Conservation (phyloP, 805 yeast genomes). For the Starmerella floricola region DNA sequence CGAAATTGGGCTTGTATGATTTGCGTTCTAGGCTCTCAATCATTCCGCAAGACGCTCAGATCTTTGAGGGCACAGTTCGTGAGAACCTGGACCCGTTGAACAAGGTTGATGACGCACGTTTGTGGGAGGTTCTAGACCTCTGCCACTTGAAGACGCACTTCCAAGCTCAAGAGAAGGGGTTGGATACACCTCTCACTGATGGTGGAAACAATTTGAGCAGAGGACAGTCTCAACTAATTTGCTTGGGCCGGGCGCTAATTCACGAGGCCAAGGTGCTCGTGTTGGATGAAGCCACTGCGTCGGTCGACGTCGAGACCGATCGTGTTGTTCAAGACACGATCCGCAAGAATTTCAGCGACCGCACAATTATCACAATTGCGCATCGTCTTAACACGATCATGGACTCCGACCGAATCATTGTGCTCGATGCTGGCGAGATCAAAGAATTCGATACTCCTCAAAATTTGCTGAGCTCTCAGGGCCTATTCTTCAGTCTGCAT, state of each 20-base stretch:
- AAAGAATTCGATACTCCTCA: conserved; percentile 60
- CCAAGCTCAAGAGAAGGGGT: conserved; percentile 37
- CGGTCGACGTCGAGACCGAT: conserved; percentile 73
- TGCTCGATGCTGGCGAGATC: conserved; percentile 55
- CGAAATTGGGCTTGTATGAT: conserved; percentile 60
- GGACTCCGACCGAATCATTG: conserved; percentile 66
- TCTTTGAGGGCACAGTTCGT: conserved; percentile 73
- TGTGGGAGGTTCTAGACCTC: conserved; percentile 68
- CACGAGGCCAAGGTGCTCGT: conserved; percentile 56
- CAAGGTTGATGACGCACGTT: conserved; percentile 50
- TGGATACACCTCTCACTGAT: conserved; percentile 46
- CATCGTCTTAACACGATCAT: conserved; percentile 70
- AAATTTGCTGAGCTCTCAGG: not conserved
- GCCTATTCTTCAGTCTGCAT: not conserved
- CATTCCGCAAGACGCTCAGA: conserved; percentile 91
- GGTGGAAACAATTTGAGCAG: conserved; percentile 69
- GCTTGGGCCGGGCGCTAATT: conserved; percentile 67
- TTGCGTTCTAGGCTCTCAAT: conserved; percentile 67
- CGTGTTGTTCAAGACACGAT: conserved; percentile 64
- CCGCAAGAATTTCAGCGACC: conserved; percentile 47
- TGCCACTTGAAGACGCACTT: conserved; percentile 68
- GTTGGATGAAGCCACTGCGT: conserved; percentile 70
- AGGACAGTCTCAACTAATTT: conserved; percentile 72
- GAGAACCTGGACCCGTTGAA: conserved; percentile 78
- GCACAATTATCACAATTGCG: conserved; percentile 73